phyloP scores from a whole-genome alignment of 176 grass and related monocot species.

The Olyra latifolia region DNA sequence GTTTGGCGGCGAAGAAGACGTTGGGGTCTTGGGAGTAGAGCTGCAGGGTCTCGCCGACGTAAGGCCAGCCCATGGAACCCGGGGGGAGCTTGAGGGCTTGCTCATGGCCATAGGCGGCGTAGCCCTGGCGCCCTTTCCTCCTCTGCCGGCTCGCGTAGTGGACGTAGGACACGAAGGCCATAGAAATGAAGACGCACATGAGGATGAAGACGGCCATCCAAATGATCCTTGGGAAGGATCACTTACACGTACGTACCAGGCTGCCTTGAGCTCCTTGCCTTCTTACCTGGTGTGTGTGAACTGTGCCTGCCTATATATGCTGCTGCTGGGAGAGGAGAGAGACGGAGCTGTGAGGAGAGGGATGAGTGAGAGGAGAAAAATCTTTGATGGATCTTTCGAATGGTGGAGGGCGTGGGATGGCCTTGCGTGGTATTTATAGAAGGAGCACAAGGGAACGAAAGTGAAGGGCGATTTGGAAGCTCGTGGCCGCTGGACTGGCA shows the following conservation, averaged over 20 bases:
- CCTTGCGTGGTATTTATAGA: slow-evolving; percentile 62
- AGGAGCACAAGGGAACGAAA: neutral
- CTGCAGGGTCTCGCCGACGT: slow-evolving; percentile 89
- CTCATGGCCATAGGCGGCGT: slow-evolving; percentile 4
- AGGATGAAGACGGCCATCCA: slow-evolving; percentile 51
- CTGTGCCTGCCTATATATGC: neutral
- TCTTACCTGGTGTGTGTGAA: neutral
- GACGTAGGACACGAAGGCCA: slow-evolving; percentile 20
- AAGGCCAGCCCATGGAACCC: slow-evolving; percentile 92
- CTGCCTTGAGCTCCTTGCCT: neutral
- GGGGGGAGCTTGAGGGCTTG: slow-evolving; percentile 54
- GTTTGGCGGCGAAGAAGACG: slow-evolving; percentile 75
- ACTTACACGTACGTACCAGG: neutral
- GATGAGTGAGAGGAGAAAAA: slow-evolving; percentile 29
- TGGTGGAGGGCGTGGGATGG: slow-evolving; percentile 28
- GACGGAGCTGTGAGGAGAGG: slow-evolving; percentile 2
- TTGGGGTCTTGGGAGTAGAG: slow-evolving; percentile 93
- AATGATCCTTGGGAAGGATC: slow-evolving; percentile 31
- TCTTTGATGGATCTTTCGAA: slow-evolving; percentile 40
- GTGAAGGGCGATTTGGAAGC: neutral
- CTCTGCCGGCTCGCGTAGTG: neutral
- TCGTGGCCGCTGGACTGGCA: slow-evolving; percentile 18
- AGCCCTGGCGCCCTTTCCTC: slow-evolving; percentile 20
- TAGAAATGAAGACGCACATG: slow-evolving; percentile 33
- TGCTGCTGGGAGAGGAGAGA: slow-evolving; percentile 5